A percentile compares a stretch with the other conserved stretches of the same genome.
These are phyloP conservation scores for Hymenoscyphus occultus DNA, from an alignment of 2,329 filamentous ascomycete species.

Conservation along the genomic window DNA sequence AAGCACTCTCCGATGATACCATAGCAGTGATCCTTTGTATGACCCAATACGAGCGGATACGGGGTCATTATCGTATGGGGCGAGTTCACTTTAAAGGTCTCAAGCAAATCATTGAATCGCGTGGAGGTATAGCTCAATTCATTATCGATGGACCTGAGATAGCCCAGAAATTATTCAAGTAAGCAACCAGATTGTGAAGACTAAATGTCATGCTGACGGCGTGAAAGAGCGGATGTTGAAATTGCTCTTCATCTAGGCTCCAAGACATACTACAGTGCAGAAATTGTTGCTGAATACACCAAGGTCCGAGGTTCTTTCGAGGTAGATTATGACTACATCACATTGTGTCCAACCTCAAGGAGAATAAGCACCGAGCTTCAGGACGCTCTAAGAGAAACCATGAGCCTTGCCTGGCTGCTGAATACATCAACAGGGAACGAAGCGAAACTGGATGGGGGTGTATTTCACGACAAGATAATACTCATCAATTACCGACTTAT, in stretches of 20 bases:
- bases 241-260: slow-evolving; percentile 29
- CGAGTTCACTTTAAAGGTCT: slow-evolving; percentile 36
- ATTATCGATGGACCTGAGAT: slow-evolving; percentile 19
- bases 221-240: slow-evolving; percentile 29
- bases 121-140: slow-evolving; percentile 34
- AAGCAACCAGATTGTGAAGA: background rate
- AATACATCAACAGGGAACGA: slow-evolving; percentile 18
- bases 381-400: slow-evolving; percentile 21
- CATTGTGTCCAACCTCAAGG: background rate
- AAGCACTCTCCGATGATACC: slow-evolving; percentile 32
- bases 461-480: slow-evolving; percentile 32
- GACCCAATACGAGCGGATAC: slow-evolving; percentile 30
- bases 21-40: slow-evolving; percentile 34
- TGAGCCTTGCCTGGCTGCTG: slow-evolving; percentile 24
- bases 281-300: slow-evolving; percentile 9
- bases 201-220: background rate
- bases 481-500: slow-evolving; percentile 33
- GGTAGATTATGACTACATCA: background rate
- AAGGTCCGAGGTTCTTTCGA: background rate
- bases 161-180: slow-evolving; percentile 28
- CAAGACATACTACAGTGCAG: slow-evolving; percentile 19
- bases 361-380: slow-evolving; percentile 8
- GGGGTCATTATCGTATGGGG: slow-evolving; percentile 25
- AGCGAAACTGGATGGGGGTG: slow-evolving; percentile 24
- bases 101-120: slow-evolving; percentile 33